Base-by-base conservation (phyloP, 345 rosid species). In the Psidium guajava region DNA sequence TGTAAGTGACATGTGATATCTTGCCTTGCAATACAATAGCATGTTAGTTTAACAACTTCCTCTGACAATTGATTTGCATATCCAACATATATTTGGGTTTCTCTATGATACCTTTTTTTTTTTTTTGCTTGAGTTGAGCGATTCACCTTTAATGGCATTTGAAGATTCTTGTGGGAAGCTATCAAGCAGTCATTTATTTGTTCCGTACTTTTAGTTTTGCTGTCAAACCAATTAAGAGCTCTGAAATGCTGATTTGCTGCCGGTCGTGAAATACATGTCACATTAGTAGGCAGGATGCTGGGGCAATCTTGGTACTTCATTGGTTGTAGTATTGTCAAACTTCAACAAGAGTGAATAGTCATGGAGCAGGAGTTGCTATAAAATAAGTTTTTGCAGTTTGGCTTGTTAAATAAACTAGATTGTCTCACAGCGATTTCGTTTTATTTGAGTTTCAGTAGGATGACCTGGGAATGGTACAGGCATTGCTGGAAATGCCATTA, bases 1-100 rank as follows among this genome's bases (percentile, higher is more conserved):
- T 96, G 98, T 96, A 86, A 88, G 94, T 86, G 82, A 25, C 21
- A 44, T 5, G 28, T 82, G 83, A 16, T 51, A 14, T 24, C 5
- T 82, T 4, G 40, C 83, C 56, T 82, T 51, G 42, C 28, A 28
- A 32, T 32, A 69, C 1, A 6, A 69, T 69, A 8, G 9, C 22
- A 36, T 36, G 24, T 69, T 32, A 8, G 1, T 69, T 36, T 69
- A 18, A 69, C 77, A 69, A 36, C 47, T 69, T 36, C 44, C 75
- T 32, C 75, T 32, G 44, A 16, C 21, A 64, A 32, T 16, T 64
- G 75, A 64, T 1, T 32, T 64, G 75, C 44, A 64, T 64, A 64
- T 32, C 75, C 75, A 8, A 64, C 22, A 16, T 64, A 64, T 10
- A 64, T 64, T 64, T 64, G 44, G 44, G 12, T 64, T 7, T 28